phyloP scores from a whole-genome alignment of 2,329 filamentous ascomycete genomes.

The Colletotrichum eremochloae region DNA sequence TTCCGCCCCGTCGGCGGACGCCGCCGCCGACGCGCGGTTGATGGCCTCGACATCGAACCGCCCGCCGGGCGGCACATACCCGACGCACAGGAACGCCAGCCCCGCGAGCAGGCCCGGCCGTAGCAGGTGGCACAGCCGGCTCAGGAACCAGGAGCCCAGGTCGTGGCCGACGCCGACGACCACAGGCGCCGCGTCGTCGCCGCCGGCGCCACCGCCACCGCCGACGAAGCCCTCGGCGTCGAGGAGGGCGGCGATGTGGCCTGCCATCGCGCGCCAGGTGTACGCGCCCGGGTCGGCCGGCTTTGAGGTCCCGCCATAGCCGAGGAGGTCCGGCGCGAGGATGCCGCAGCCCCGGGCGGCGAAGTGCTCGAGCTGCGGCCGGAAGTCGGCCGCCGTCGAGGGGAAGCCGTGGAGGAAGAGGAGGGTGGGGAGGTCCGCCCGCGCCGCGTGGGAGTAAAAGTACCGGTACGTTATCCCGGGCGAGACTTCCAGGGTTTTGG shows the following conservation, averaged over 20 bases:
- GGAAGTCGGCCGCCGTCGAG: conserved; percentile 60
- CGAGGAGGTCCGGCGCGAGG: conserved; percentile 65
- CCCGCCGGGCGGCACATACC: conserved; percentile 47
- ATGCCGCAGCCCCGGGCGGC: conserved; percentile 55
- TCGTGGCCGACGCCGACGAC: conserved; percentile 69
- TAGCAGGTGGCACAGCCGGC: conserved; percentile 48
- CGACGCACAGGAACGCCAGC: conserved; percentile 50
- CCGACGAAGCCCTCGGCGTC: conserved; percentile 76
- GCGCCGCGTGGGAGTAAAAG: conserved; percentile 49
- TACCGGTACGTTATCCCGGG: conserved; percentile 43
- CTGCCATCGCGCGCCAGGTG: conserved; percentile 86
- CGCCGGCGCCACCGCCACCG: too few species aligned
- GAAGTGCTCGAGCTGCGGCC: conserved; percentile 53
- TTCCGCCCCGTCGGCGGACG: conserved; percentile 24
- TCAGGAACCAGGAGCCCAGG: conserved; percentile 51
- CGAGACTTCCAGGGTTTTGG: conserved; percentile 26
- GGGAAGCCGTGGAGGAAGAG: conserved; percentile 65
- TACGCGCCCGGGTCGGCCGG: conserved; percentile 82
- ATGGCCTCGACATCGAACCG: conserved; percentile 50
- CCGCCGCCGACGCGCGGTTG: conserved; percentile 48
- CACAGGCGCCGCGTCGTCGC: conserved; percentile 56
- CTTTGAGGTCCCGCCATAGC: conserved; percentile 84
- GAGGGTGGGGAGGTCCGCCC: conserved; percentile 50
- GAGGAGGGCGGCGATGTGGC: conserved; percentile 80
- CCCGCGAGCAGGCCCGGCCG: conserved; percentile 41